Base-by-base conservation (phyloP, 331 rosid genomes). In the Quercus lobata region DNA sequence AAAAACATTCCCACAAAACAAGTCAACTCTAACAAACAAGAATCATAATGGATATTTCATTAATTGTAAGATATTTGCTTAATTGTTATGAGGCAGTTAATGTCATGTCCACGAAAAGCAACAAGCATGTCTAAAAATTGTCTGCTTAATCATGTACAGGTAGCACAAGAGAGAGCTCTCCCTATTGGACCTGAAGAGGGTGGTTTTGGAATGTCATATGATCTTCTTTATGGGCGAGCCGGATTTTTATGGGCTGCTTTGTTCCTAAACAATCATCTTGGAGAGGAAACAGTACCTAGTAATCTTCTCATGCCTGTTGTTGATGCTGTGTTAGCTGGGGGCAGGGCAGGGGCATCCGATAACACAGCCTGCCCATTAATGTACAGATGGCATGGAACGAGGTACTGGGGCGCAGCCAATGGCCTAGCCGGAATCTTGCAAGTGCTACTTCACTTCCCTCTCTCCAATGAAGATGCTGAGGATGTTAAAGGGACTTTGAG, bases 141-240 rank as follows among this genome's bases (percentile, higher is more conserved):
- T 34, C 19, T 70, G 17, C 68, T 52, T 44, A 12, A 71, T 69
- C 62, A 76, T 76, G 69, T 25, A 11, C 44, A 92, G 98, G 87
- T 91, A 3, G 95, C 94, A 44, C 86, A 87, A 73, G 98, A 94
- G 89, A 85, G 84, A 80, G 97, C 97, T n/a, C 86, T 94, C 4
- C 93, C 98, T 2, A 84, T 88, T 72, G 98, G 98, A 78, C 94
- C 97, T 0, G 97, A 94, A 74, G 98, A 94, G 87, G 98, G 98
- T 18, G 98, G 98, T 70, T 91, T 94, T 30, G 97, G 98, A 62
- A 92, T 94, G 98, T 94, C 98, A 41, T 94, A 94, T 69, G 98
- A 94, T 83, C 97, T 94, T 72, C 91, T 91, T 2, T 87, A 91
- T 1, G 98, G 98, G 16, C 83, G 98, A 72, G 90, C 97, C 14